These are phyloP conservation scores for Alliaria petiolata DNA, from an alignment of 345 rosid genomes.

Conservation along the genomic window DNA sequence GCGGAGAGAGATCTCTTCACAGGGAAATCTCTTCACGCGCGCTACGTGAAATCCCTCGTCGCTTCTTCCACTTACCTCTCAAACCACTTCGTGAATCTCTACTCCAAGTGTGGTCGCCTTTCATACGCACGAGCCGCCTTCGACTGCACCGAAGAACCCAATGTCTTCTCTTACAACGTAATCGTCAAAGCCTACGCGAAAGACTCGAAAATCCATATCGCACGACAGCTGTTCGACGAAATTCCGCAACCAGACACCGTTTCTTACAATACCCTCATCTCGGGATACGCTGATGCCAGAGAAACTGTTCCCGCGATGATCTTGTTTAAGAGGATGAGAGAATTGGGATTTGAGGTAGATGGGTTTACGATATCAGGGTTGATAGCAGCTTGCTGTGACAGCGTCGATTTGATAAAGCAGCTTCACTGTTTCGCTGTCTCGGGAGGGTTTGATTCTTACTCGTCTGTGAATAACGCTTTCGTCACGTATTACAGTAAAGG, in stretches of 20 bases:
- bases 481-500: conserved; percentile 62
- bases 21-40: conserved; percentile 71
- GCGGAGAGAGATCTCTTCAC: conserved; percentile 46
- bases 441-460: conserved; percentile 60
- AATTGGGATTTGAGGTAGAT: conserved; percentile 47
- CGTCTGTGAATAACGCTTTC: conserved; percentile 71
- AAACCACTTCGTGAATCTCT: conserved; percentile 85
- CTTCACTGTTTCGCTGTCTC: conserved; percentile 58
- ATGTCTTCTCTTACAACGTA: conserved; percentile 77
- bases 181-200: conserved; percentile 49
- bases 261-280: conserved; percentile 76
- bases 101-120: conserved; percentile 71
- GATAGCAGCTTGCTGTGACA: conserved; percentile 52
- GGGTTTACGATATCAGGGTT: conserved; percentile 80
- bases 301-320: conserved; percentile 39
- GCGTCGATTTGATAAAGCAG: conserved; percentile 49
- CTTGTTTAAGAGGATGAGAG: conserved; percentile 58
- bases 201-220: conserved; percentile 40
- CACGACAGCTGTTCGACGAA: conserved; percentile 70
- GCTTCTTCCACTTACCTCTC: conserved; percentile 77
- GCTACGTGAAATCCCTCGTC: conserved; percentile 60
- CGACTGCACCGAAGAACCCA: conserved; percentile 43
- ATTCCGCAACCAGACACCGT: conserved; percentile 79
- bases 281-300: conserved; percentile 63
- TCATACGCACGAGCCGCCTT: conserved; percentile 50